Evolutionary conservation across 768 basidiomycete species (phyloP).

Genomic region (Lentinula guzmanii): DNA sequence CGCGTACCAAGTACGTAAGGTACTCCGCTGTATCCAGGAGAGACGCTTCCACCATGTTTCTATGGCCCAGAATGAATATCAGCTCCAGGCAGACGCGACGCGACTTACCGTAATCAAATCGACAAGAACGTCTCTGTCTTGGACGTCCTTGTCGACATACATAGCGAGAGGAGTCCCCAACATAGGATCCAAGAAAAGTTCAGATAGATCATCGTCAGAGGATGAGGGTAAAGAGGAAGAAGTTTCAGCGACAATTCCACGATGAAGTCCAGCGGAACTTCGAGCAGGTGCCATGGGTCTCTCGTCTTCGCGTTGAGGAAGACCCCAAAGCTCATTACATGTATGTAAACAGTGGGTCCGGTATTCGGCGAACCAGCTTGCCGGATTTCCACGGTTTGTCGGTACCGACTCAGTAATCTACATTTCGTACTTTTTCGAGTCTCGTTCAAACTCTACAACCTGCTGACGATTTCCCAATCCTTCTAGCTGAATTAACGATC

Average conservation of each 20-base stretch:
- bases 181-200: slow-evolving; percentile 79
- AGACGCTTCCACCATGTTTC: slow-evolving; percentile 75
- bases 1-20: slow-evolving; percentile 72
- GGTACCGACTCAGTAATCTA: not conserved
- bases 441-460: not conserved
- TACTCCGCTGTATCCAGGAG: slow-evolving; percentile 72
- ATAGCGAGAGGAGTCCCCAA: slow-evolving; percentile 69
- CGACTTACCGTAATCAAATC: slow-evolving; percentile 61
- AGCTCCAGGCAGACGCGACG: slow-evolving; percentile 3
- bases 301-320: not conserved
- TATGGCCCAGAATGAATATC: slow-evolving; percentile 21
- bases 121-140: slow-evolving; percentile 57
- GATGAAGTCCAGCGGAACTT: slow-evolving; percentile 43
- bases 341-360: not conserved
- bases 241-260: slow-evolving; percentile 21
- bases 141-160: slow-evolving; percentile 78
- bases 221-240: slow-evolving; percentile 28
- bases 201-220: slow-evolving; percentile 9
- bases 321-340: not conserved
- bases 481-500: not conserved
- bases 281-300: slow-evolving; percentile 84
- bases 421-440: not conserved
- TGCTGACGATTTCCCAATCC: not conserved
- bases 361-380: not conserved
- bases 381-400: not conserved